These are phyloP conservation scores for Stephania japonica DNA, from an alignment of 164 flowering plant species.

Conservation along the genomic window DNA sequence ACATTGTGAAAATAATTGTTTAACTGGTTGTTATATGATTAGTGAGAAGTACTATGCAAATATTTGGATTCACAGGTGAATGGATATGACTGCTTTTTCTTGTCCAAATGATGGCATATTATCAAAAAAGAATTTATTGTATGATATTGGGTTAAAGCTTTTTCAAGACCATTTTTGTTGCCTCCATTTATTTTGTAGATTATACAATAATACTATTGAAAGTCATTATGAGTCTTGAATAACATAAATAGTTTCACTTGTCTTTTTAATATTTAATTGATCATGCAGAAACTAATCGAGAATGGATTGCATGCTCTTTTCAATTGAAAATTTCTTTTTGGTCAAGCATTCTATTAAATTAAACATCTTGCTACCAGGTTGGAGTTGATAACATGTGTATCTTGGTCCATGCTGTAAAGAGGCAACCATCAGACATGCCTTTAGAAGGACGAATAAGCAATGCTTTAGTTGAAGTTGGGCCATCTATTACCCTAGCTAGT, in stretches of 20 bases:
- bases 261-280: background rate
- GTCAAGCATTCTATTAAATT: background rate
- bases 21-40: background rate
- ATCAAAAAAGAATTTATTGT: background rate
- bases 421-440: conserved; percentile 73
- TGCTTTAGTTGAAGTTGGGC: conserved; percentile 97
- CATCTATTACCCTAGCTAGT: conserved; percentile 95
- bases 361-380: conserved; percentile 48
- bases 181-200: background rate
- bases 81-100: background rate
- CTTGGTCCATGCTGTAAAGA: conserved; percentile 85
- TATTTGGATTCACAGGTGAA: background rate
- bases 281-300: background rate
- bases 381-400: conserved; percentile 99
- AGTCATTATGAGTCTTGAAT: background rate
- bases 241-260: background rate
- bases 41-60: background rate
- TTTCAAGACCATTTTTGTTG: background rate
- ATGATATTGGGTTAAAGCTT: background rate
- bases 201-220: background rate
- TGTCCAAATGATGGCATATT: background rate
- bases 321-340: background rate
- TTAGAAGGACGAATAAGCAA: conserved; percentile 81
- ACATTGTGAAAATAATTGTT: background rate
- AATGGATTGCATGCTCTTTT: background rate